Conservation (phyloP, 2,329 filamentous ascomycete species). For the Epicoccum nigrum region DNA sequence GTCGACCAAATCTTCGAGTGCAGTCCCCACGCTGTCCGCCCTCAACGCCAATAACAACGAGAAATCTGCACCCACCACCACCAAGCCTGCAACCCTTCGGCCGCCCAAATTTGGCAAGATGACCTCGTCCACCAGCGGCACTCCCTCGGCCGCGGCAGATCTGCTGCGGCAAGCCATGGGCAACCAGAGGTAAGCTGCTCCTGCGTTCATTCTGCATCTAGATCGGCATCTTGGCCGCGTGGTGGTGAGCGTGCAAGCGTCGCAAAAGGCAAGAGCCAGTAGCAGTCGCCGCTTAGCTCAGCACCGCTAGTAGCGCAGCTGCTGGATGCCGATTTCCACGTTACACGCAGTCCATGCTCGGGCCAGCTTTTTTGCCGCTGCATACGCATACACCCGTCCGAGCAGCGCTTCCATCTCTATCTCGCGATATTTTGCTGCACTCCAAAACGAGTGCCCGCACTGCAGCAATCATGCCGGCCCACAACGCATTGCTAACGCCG, state of each 20-base stretch:
- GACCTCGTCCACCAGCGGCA: conserved; percentile 46
- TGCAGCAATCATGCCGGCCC: conserved; percentile 38
- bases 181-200: conserved; percentile 58
- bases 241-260: conserved; percentile 7
- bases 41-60: conserved; percentile 37
- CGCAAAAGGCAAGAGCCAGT: conserved; percentile 5
- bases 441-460: conserved; percentile 16
- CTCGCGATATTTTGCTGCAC: conserved; percentile 7
- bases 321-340: conserved; percentile 29
- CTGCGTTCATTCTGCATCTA: conserved; percentile 6
- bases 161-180: conserved; percentile 64
- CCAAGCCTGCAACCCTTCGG: conserved; percentile 20
- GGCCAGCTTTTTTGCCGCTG: conserved; percentile 25
- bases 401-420: conserved; percentile 7
- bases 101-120: conserved; percentile 34
- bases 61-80: conserved; percentile 30
- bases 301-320: conserved; percentile 18
- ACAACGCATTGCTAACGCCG: conserved; percentile 46
- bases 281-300: conserved; percentile 28
- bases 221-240: conserved; percentile 5
- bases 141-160: conserved; percentile 61
- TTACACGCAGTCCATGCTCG: conserved; percentile 41
- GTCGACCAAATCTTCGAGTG: conserved; percentile 50
- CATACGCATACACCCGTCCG: conserved; percentile 11
- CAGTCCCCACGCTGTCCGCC: conserved; percentile 53